Evolutionary conservation across 805 yeast species (phyloP).

Genomic region (Saccharomycopsis schoenii): DNA sequence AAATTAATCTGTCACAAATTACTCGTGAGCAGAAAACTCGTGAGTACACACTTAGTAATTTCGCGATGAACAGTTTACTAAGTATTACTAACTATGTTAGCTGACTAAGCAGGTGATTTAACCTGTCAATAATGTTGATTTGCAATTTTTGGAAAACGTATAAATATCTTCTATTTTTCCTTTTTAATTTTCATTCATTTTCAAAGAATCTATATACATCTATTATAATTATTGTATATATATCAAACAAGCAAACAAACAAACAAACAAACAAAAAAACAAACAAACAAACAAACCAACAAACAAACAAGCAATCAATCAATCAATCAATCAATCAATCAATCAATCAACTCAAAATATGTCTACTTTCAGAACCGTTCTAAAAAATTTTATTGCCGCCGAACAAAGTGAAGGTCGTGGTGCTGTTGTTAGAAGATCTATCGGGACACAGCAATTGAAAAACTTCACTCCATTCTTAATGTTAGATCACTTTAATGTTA

Average conservation of each 20-base stretch:
- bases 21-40: no score
- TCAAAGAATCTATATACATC: no score
- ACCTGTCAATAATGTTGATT: no score
- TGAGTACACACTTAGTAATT: no score
- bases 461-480: conserved; percentile 75
- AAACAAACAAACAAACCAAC: background rate
- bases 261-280: background rate
- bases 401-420: conserved; percentile 84
- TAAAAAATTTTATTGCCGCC: conserved; percentile 44
- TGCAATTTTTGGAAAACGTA: no score
- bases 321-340: background rate
- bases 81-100: no score
- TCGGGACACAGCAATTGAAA: conserved; percentile 58
- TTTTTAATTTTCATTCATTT: no score
- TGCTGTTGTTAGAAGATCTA: conserved; percentile 74
- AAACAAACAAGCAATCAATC: background rate
- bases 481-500: conserved; percentile 67
- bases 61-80: no score
- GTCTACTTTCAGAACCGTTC: conserved; percentile 32
- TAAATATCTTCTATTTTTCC: no score
- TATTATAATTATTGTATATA: no score
- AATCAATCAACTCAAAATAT: background rate
- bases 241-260: background rate
- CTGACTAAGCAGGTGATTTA: no score
- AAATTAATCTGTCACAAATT: no score